Percentiles rank a stretch among this genome's conserved stretches.
Conservation (phyloP, 306 rosid species). For the Astragalus membranaceus region DNA sequence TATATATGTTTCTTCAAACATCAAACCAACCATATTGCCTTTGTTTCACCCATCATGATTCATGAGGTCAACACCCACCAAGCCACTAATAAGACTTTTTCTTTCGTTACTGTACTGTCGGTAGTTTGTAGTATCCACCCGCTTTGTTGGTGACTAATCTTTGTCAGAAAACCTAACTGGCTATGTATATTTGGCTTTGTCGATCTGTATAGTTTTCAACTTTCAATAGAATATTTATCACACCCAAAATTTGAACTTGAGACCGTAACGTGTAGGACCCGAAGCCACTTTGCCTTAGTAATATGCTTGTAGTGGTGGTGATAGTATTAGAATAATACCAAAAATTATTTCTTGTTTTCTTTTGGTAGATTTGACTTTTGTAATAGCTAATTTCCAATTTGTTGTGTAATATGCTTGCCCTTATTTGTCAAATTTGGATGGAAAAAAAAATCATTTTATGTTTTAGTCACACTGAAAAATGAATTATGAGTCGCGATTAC, state of each 20-base stretch:
- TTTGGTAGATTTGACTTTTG: slow-evolving; percentile 34
- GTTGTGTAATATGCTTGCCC: background rate
- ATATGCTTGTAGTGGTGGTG: background rate
- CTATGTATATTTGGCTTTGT: too few species aligned
- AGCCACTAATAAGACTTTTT: background rate
- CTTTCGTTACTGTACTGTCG: too few species aligned
- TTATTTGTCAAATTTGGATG: background rate
- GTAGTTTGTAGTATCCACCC: too few species aligned
- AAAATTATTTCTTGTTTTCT: slow-evolving; percentile 6
- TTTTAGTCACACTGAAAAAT: background rate
- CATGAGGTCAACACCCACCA: slow-evolving; percentile 1
- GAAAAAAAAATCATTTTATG: background rate
- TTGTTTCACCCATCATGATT: slow-evolving; percentile 1
- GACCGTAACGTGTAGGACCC: too few species aligned
- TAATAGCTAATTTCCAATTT: background rate
- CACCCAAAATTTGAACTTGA: too few species aligned
- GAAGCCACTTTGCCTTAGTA: background rate
- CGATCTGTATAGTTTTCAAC: too few species aligned
- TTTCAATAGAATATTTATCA: too few species aligned
- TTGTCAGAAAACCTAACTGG: too few species aligned
- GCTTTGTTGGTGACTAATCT: too few species aligned
- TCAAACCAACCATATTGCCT: slow-evolving; percentile 13
- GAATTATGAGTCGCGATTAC: background rate
- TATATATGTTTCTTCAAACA: slow-evolving; percentile 28
- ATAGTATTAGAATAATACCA: background rate